Base-by-base conservation (phyloP, 108 stramenopile species). In the Thalassiosira profunda region DNA sequence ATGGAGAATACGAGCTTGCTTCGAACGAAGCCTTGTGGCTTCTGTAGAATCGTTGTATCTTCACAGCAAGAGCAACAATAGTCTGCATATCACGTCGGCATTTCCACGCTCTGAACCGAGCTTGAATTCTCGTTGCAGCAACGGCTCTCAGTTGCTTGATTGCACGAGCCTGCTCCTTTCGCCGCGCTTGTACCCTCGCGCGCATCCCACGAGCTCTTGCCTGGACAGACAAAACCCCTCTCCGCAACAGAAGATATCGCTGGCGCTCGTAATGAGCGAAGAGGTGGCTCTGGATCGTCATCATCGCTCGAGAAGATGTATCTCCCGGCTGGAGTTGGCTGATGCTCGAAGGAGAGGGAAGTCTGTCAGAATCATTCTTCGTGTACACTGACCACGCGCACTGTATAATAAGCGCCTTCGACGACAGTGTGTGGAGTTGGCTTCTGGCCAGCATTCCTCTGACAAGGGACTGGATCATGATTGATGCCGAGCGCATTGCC, bases 391-490 rank as follows among this genome's bases (percentile, higher is more conserved):
- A 52, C 46, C 37, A 55, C 38, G 26, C 5, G 29, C 18, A 54
- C 36, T 72, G 58, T 40, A 29, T 48, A 34, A 36, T 18, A 17
- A 35, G 37, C 9, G n/a, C 47, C 21, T 37, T 26, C 43, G 38
- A 35, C 5, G 4, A 34, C 28, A 10, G 40, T 4, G 10, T 38
- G 24, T 15, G 31, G 8, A 51, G 47, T 9, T 38, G 31, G 33
- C 60, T 30, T 5, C 38, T 12, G 0, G 28, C 31, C 15, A 37
- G 14, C 2, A 10, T 7, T 26, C 24, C 36, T 0, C 71, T 40
- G 2, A 60, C 48, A 46, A 54, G 56, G 17, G 70, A 40, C 54
- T 71, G 70, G 12, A 58, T 21, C 5, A 4, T 41, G 29, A 71
- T 30, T 38, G 35, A 33, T 26, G 49, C 47, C 25, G 59, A 9